Base-by-base conservation (phyloP, 2,329 filamentous ascomycete genomes). In the Fusarium kyushuense region DNA sequence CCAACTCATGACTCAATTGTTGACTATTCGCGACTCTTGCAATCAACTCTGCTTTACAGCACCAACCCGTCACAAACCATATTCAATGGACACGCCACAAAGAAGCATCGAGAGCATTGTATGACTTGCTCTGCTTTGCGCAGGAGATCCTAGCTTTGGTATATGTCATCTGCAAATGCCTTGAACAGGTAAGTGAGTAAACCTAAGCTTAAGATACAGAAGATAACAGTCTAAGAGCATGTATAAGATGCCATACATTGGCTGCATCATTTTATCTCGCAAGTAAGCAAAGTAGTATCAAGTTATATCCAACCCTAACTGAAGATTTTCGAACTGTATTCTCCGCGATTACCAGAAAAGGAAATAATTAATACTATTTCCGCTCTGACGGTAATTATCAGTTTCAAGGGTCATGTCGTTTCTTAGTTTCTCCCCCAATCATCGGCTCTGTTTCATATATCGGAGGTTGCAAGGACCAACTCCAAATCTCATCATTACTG, bases 391-490 rank as follows among this genome's bases (percentile, higher is more conserved):
- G 35, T 38, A 38, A 38, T 21, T 38, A 38, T 38, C 35, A 38
- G 35, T 38, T 38, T 38, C 35, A 38, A 38, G 35, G 35, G 35
- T 38, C 11, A 35, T 38, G 53, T 36, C 48, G 57, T 36, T 25
- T 6, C 16, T 23, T 29, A 30, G 66, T 74, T 74, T 74, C 59
- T 74, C 72, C 72, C 72, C 72, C 72, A 74, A 74, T 74, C 54
- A 52, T 54, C 53, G 16, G 9, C 21, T 23, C 6, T 40, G 21
- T 59, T 45, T 30, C 35, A 49, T 60, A 58, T 65, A 67, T 54
- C 48, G 54, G 54, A 58, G 36, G 48, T 54, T 60, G 53, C 35
- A 46, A 66, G 49, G 58, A 67, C 38, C 58, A 19, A 40, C 32
- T 29, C 47, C 23, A 27, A 35, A 49, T 32, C 33, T 4, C 33